Base-by-base conservation (phyloP, 2,329 filamentous ascomycete species). In the Calonectria pseudoreteaudii region DNA sequence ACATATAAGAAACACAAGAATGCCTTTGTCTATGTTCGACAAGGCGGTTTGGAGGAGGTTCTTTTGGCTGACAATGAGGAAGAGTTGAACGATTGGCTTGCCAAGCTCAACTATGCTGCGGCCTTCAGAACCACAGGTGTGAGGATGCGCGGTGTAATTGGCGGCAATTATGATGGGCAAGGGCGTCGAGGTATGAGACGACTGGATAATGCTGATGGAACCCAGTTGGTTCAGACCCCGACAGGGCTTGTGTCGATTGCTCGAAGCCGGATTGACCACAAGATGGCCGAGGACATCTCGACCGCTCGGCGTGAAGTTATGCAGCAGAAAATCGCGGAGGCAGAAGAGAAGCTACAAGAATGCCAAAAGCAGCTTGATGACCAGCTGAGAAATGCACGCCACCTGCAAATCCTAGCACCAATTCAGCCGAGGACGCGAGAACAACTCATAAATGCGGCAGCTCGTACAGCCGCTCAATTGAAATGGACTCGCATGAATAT, bases 11-110 rank as follows among this genome's bases (percentile, higher is more conserved):
- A 95, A 83, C 97, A 99, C 85, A 99, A 98, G 85, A 92, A 98
- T 83, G 95, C 97, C 0, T 98, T 99, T 81, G 90, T 96, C 18
- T 96, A 98, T 80, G 94, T 98, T 73, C 92, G 95, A 36, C 94
- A 97, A 76, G 94, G 94, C 66, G 94, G 95, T 0, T 88, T 96
- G 49, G 96, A 99, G 81, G 97, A 99, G 82, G 93, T 96, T 0
- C 93, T 99, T 47, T 87, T 98, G 23, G 96, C 97, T 7, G 96
- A 98, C 79, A 95, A 92, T 68, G 97, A 99, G 80, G 88, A 91
- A 1, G 97, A 99, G 80, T 93, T 98, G 90, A 98, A 98, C 80
- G 97, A 99, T 82, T 99, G 97, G 97, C 88, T 99, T 34, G 94
- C 94, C 10, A 97, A 98, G 81, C 90, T 99, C 74, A 99, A 99